A percentile compares a stretch with the other conserved stretches of the same genome.
phyloP scores from a whole-genome alignment of 805 yeast genomes.

The Ogataea populi-albae region DNA sequence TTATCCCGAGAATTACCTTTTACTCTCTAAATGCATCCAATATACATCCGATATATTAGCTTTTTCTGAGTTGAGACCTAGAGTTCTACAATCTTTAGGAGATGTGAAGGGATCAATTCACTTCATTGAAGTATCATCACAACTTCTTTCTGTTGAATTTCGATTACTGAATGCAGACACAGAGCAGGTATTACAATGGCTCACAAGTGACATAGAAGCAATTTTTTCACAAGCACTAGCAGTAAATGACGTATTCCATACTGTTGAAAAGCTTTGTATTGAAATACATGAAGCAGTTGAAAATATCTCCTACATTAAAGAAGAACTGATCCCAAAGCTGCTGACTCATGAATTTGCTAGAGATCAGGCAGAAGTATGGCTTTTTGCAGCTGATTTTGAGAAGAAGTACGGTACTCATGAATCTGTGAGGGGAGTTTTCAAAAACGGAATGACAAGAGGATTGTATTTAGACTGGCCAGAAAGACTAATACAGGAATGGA shows the following conservation, averaged over 20 bases:
- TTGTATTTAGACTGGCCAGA: constrained; percentile 49
- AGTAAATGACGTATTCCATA: constrained; percentile 37
- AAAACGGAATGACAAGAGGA: constrained; percentile 30
- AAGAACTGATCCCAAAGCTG: constrained; percentile 5
- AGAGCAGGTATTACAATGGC: constrained; percentile 6
- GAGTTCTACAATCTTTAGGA: constrained; percentile 1
- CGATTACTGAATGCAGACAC: constrained; percentile 5
- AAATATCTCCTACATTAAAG: constrained; percentile 29
- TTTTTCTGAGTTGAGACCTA: constrained; percentile 4
- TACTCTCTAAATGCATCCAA: constrained; percentile 6
- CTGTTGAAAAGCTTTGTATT: constrained; percentile 42
- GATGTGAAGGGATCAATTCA: neutral
- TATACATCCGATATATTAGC: neutral
- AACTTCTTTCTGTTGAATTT: constrained; percentile 9
- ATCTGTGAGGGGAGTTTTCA: constrained; percentile 30
- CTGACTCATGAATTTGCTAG: constrained; percentile 5
- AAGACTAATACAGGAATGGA: constrained; percentile 43
- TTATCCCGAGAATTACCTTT: constrained; percentile 3
- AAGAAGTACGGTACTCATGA: constrained; percentile 26
- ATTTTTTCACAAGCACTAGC: constrained; percentile 30
- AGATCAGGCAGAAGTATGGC: constrained; percentile 47
- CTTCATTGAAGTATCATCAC: constrained; percentile 4
- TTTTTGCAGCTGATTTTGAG: constrained; percentile 42
- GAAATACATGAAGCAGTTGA: constrained; percentile 33
- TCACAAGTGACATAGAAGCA: constrained; percentile 19